Conservation (phyloP, 495 filamentous ascomycete species). For the Bryoglossum gracile region DNA sequence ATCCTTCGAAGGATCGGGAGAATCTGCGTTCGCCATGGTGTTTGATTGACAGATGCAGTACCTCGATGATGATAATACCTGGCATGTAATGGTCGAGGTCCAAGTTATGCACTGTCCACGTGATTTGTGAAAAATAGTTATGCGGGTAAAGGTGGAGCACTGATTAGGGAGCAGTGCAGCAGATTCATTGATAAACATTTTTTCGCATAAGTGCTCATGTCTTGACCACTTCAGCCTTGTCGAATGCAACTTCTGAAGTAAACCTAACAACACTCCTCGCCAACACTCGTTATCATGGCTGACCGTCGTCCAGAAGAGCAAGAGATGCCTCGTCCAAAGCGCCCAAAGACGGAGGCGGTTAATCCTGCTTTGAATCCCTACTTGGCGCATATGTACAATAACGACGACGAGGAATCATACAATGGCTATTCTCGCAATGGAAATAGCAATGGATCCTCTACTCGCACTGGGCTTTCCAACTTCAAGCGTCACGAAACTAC, state of each 20-base stretch:
- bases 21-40: slow-evolving; percentile 24
- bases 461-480: slow-evolving; percentile 46
- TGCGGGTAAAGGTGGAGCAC: no score
- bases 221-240: slow-evolving; percentile 21
- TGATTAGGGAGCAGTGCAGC: no score
- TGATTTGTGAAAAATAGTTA: no score
- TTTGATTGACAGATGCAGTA: not conserved
- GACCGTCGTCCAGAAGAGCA: slow-evolving; percentile 32
- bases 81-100: not conserved
- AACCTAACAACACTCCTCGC: slow-evolving; percentile 14
- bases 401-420: slow-evolving; percentile 20
- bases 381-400: slow-evolving; percentile 79
- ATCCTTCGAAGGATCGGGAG: slow-evolving; percentile 24
- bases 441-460: slow-evolving; percentile 37
- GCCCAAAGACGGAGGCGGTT: slow-evolving; percentile 33
- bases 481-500: slow-evolving; percentile 79
- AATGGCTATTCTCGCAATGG: slow-evolving; percentile 32
- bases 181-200: no score
- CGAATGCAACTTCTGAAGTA: slow-evolving; percentile 9
- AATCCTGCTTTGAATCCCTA: slow-evolving; percentile 61
- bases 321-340: slow-evolving; percentile 35
- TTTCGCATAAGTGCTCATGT: no score
- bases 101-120: not conserved
- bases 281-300: slow-evolving; percentile 29
- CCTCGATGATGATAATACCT: no score